These are phyloP conservation scores for Chlamydomonas eustigma DNA, from an alignment of 139 green algal species.

Conservation along the genomic window DNA sequence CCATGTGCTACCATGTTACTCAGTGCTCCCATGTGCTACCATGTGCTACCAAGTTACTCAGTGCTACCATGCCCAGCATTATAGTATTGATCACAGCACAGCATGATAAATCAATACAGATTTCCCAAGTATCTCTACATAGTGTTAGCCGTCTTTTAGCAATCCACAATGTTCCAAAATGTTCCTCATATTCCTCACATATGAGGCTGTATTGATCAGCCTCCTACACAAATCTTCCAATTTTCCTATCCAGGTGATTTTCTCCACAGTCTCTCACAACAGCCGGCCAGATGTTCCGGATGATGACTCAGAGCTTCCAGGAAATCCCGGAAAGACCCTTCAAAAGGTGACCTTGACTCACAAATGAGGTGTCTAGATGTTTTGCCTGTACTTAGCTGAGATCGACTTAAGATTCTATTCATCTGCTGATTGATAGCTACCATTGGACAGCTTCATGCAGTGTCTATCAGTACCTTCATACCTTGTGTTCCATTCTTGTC, in stretches of 20 bases:
- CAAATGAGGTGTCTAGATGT: neutral
- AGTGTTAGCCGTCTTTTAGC: neutral
- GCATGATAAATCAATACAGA: neutral
- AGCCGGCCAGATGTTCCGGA: slow-evolving; percentile 55
- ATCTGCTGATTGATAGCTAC: no score
- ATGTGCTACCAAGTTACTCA: no score
- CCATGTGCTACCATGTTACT: no score
- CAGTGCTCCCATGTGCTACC: no score
- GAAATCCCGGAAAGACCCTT: slow-evolving; percentile 33
- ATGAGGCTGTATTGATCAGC: neutral
- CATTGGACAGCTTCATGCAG: no score
- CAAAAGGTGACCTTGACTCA: neutral
- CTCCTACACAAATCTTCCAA: neutral
- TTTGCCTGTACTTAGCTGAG: neutral
- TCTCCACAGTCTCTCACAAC: slow-evolving; percentile 55
- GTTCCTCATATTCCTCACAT: neutral
- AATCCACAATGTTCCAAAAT: neutral
- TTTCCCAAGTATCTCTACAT: neutral
- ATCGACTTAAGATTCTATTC: no score
- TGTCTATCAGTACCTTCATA: no score
- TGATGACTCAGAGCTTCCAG: slow-evolving; percentile 38
- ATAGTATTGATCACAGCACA: no score
- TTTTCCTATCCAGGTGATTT: slow-evolving; percentile 50
- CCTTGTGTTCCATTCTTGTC: no score
- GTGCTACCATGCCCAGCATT: no score